Evolutionary conservation across 805 yeast species (phyloP).

Genomic region (Candida glaebosa): DNA sequence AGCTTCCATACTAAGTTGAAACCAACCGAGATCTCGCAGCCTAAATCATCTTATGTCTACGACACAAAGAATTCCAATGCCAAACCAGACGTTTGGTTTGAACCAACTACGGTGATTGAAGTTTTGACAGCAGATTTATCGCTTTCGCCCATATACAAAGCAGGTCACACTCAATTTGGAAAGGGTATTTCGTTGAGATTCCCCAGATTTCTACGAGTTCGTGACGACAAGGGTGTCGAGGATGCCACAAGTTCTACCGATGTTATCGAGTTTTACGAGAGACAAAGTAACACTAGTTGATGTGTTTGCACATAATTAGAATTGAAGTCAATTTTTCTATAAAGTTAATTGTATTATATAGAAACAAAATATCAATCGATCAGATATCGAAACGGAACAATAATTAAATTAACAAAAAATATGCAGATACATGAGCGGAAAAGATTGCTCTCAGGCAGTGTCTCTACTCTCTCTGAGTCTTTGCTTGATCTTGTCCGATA

Average conservation of each 20-base stretch:
- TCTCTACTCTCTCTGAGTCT: conserved; percentile 36
- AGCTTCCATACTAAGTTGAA: conserved; percentile 56
- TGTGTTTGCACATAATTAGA: not conserved
- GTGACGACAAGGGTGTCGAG: conserved; percentile 83
- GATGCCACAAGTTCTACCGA: conserved; percentile 87
- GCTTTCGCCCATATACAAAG: conserved; percentile 83
- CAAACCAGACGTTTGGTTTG: conserved; percentile 92
- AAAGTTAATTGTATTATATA: no score
- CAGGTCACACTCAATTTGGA: conserved; percentile 69
- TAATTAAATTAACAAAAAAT: not conserved
- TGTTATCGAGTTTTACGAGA: conserved; percentile 76
- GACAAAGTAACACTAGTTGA: conserved; percentile 50
- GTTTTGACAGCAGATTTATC: conserved; percentile 90
- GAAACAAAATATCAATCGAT: no score
- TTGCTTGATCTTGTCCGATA: conserved; percentile 32
- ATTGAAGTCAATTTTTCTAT: not conserved
- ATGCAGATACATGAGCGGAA: not conserved
- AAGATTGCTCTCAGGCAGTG: not conserved
- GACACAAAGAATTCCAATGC: conserved; percentile 61
- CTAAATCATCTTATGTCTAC: conserved; percentile 65
- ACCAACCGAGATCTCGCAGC: conserved; percentile 60
- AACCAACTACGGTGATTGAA: conserved; percentile 80
- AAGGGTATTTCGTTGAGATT: conserved; percentile 85
- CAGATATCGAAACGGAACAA: no score
- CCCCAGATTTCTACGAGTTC: conserved; percentile 76